phyloP scores from a whole-genome alignment of 108 stramenopile species.

The Asterionellopsis glacialis region DNA sequence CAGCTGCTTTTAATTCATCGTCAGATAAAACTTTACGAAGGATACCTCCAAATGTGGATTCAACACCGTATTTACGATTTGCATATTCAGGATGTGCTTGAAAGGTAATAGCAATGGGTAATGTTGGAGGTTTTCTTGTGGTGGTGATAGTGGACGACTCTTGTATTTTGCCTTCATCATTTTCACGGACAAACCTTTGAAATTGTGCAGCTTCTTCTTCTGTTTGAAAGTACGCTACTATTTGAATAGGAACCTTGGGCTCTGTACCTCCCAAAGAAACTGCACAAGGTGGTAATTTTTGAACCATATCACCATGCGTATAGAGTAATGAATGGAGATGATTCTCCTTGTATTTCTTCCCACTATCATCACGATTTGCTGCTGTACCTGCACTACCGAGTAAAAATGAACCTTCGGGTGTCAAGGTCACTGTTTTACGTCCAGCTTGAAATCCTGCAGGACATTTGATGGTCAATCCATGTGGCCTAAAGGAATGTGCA shows the following conservation, averaged over 20 bases:
- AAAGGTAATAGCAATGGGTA: conserved; percentile 64
- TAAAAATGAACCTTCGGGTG: conserved; percentile 11
- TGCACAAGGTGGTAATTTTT: conserved; percentile 50
- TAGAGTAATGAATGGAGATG: conserved; percentile 36
- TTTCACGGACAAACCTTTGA: not conserved
- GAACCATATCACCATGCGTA: conserved; percentile 82
- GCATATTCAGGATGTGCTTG: conserved; percentile 81
- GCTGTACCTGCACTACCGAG: not conserved
- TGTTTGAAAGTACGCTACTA: conserved; percentile 57
- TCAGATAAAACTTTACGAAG: conserved; percentile 16
- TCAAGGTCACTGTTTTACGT: conserved; percentile 26
- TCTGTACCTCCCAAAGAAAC: conserved; percentile 50
- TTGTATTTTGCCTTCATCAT: too few species aligned
- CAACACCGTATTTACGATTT: conserved; percentile 23
- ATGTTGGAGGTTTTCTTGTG: not conserved
- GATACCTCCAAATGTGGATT: conserved; percentile 30
- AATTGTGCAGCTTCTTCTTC: conserved; percentile 17
- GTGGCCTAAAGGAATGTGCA: conserved; percentile 58
- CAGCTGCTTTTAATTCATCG: conserved; percentile 10
- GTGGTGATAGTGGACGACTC: not conserved
- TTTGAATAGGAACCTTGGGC: conserved; percentile 50
- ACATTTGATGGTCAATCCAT: conserved; percentile 15
- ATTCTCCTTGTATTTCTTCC: not conserved
- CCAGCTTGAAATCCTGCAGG: conserved; percentile 28
- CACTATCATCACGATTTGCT: not conserved